Base-by-base conservation (phyloP, 1,284 basidiomycete species). In the Entoloma clypeatum region DNA sequence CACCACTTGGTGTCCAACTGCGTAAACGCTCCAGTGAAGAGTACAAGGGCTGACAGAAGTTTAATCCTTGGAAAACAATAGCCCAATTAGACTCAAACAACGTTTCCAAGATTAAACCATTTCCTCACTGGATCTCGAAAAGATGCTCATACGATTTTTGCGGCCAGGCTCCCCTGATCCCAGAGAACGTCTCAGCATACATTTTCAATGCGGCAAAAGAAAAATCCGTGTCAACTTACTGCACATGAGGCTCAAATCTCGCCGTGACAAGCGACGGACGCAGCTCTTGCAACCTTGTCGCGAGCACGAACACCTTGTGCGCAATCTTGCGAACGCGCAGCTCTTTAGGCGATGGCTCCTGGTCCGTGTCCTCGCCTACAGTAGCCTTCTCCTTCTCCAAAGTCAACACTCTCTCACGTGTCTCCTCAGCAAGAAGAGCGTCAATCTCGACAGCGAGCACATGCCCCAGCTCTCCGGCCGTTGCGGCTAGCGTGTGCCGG, bases 1-100 rank as follows among this genome's bases (percentile, higher is more conserved):
- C 68, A 69, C 67, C 67, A 69, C 25, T 60, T 63, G 3, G 62
- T 52, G 47, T 69, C 64, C 13, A 69, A 49, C 21, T 64, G 62
- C 1, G 59, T 51, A 36, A 70, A 66, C 7, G 67, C 61, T 13
- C 62, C 60, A 17, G 54, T 60, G 11, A 70, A 54, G 7, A 70
- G 50, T 1, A 57, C 55, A 5, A 69, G 50, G 6, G 58, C 55
- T 1, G 56, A 60, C 5, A 65, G 44, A 7, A 64, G 41, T 32
- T 59, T 58, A 17, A 46, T 49, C 24, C 64, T 67, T n/a, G 13
- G 24, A 13, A 28, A 30, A 23, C 3, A 11, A 3, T 7, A n/a
- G n/a, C n/a, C n/a, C 18, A 19, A 27, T 33, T 13, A 28, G n/a
- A 19, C 6, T 19, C 14, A 2, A 45, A 14, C 10, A 7, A 18